Conservation (phyloP, 805 yeast genomes). For the Candida tammaniensis region DNA sequence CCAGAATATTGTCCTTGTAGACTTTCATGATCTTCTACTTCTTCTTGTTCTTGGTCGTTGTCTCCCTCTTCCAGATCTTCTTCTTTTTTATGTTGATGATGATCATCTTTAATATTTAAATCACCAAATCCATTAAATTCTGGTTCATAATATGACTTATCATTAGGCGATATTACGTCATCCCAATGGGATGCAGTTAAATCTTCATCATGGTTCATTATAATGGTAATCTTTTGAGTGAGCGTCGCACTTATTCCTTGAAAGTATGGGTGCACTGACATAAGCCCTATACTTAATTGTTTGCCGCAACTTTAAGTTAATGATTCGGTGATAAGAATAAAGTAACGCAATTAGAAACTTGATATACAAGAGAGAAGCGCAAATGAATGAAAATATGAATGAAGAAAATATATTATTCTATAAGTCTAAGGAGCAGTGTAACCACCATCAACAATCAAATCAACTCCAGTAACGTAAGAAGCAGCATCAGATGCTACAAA, state of each 20-base stretch:
- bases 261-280: no score
- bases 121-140: conserved; percentile 18
- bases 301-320: no score
- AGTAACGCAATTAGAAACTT: no score
- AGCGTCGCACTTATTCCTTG: no score
- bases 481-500: conserved; percentile 45
- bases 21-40: conserved; percentile 2
- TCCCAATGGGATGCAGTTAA: conserved; percentile 61
- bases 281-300: no score
- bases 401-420: background rate
- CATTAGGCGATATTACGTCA: conserved; percentile 46
- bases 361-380: background rate
- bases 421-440: conserved; percentile 29
- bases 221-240: background rate
- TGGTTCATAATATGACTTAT: conserved; percentile 14
- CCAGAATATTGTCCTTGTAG: conserved; percentile 4
- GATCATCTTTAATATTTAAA: conserved; percentile 16
- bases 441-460: conserved; percentile 47
- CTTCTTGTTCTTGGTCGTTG: conserved; percentile 13
- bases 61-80: conserved; percentile 12
- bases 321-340: no score
- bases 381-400: background rate
- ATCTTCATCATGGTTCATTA: conserved; percentile 44
- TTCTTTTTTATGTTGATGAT: conserved; percentile 2
- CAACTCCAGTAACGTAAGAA: conserved; percentile 44